Base-by-base conservation (phyloP, 2,329 filamentous ascomycete genomes). In the Tolypocladium tundrense region DNA sequence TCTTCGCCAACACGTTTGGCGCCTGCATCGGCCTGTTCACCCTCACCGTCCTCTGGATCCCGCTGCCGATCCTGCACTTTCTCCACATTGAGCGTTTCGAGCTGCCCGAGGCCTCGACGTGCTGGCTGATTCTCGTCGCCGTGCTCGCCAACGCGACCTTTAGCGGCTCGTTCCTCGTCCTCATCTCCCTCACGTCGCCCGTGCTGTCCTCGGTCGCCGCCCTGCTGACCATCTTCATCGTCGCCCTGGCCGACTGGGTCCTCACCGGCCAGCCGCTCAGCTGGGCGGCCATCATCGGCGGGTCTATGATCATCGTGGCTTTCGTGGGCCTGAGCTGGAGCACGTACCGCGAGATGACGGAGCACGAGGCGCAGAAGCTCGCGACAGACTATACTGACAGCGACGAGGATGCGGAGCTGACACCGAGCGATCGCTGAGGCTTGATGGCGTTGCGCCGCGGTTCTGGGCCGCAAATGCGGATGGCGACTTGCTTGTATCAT, bases 161-260 rank as follows among this genome's bases (percentile, higher is more conserved):
- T 70, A 94, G 91, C 13, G 94, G 94, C 31, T 90, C 87, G 24
- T 97, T 97, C 77, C 80, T 97, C 9, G 88, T 96, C 40, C 81
- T 99, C 56, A 97, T 99, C 68, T 91, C 87, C 19, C 80, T 99
- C 35, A 99, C 94, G 0, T 93, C 88, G 21, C 94, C 94, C 0
- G 94, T 99, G 3, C 79, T 99, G 5, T 93, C 88, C 59, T 95
- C 89, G 21, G 94, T 99, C 13, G 94, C 94, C 1, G 91, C 93
- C 2, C 82, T 99, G 37, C 79, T 99, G 53, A 99, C 94, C 27
- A 99, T 99, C 64, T 97, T 99, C 79, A 84, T 97, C 60, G 94
- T 99, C 8, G 94, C 93, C 1, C 77, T 97, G 37, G 90, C 90
- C 57, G 94, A 99, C 73, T 95, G 94, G 85, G 70, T 92, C 58